Evolutionary conservation across 1,139 yeast genomes (phyloP), one percentile per base, ranked within the genome.

Genomic region (Kluyveromyces sp.): DNA sequence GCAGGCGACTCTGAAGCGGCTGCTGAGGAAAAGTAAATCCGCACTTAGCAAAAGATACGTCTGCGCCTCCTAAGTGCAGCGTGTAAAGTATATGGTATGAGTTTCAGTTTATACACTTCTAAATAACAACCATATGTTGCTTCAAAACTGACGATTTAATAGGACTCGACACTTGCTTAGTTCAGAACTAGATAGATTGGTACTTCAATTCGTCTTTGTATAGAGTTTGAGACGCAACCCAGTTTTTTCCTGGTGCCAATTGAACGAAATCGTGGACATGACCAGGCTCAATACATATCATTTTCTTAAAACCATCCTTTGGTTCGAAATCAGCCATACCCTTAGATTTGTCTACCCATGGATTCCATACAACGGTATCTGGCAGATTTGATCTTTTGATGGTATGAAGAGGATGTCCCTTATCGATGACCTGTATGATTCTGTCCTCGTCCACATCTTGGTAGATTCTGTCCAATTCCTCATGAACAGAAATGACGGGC

Each of bases 341-440:
- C 25, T 68, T 71, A 18, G 94, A 78, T 63, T 84, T 85, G 43
- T 82, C 76, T 53, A 76, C 71, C 98, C 97, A 92, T 20, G 98
- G 98, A 64, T 92, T 92, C 98, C 98, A 92, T 43, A 92, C 96
- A 40, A 92, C 97, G 18, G 87, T 77, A 60, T 92, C 97, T 2
- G 84, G 88, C 52, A 89, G 70, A 54, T 81, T 80, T 25, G 66
- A 66, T 58, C 95, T 74, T 46, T 75, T 68, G 32, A 88, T 67
- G 39, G 83, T 78, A 60, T 80, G 81, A 43, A 78, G 64, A 3
- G 85, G 89, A 49, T 77, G 73, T 33, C 94, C 94, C 48, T 74
- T 69, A 49, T 79, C 83, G 39, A 80, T 77, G 34, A 79, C 75
- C 60, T 81, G 89, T 35, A 85, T 65, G 2, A 73, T 54, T 52